Base-by-base conservation (phyloP, 306 rosid species). In the Prunus fruticosa region DNA sequence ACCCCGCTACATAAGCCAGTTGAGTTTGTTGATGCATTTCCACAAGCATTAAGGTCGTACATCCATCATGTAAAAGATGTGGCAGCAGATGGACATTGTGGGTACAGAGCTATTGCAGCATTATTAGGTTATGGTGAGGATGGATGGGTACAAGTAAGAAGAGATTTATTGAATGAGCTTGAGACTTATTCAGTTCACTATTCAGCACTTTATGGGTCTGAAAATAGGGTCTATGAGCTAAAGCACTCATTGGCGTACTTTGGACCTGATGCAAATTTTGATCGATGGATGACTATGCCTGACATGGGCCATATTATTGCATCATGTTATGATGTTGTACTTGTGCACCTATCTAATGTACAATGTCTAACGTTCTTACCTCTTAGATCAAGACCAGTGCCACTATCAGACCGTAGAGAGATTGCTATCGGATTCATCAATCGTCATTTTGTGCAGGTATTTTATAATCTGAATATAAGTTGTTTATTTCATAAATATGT, bases 271-370 rank as follows among this genome's bases (percentile, higher is more conserved):
- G 22, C 0, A 23, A 1, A 27, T 10, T 12, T 46, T 32, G 4
- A 51, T 22, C 19, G 3, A 0, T 50, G 62, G 47, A 70, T 69
- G 74, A 69, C 7, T 16, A 50, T 69, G 62, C 19, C 46, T 18
- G 47, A 51, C 47, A 69, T 69, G 28, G 74, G 47, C 12, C 74
- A 51, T 11, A 30, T 70, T 18, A 50, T 70, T 16, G 62, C 74
- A 10, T 70, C 74, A 27, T 70, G 19, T 19, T 70, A 70, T 50
- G 13, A 4, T 51, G 11, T 11, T 1, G 47, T 70, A 51, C 49
- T 70, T 22, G 5, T 70, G 18, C 47, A 51, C 38, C 16, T 70
- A 14, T 50, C 30, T 0, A 19, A 41, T 10, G 74, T 2, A 11
- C 74, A 50, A 6, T 70, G 28, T 8, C 34, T 28, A 18, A 70